Evolutionary conservation across 495 filamentous ascomycete genomes (phyloP).

Genomic region (Echria macrotheca): DNA sequence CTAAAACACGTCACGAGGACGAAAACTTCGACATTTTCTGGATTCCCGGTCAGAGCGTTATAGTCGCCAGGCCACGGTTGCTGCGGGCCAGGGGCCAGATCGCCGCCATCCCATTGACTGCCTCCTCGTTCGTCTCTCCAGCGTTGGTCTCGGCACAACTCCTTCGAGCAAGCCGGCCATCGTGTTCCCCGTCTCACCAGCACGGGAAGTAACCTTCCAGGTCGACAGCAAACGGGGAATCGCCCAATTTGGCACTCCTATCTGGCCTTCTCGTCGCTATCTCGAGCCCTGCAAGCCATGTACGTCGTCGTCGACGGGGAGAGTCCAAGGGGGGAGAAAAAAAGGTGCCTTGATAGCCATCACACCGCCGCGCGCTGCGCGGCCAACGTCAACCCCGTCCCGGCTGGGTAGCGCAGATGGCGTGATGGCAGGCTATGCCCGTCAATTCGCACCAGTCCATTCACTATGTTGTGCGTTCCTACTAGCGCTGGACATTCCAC

Average conservation of each 20-base stretch:
- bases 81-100: slow-evolving; percentile 8
- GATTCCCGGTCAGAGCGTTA: slow-evolving; percentile 13
- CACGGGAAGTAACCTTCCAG: background rate
- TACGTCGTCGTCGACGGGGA: background rate
- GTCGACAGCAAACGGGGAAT: background rate
- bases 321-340: background rate
- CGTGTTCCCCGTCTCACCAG: background rate
- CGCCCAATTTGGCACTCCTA: background rate
- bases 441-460: background rate
- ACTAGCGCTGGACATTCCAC: background rate
- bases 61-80: slow-evolving; percentile 7
- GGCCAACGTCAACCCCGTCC: too few species aligned
- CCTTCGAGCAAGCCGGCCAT: slow-evolving; percentile 23
- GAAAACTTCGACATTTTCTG: slow-evolving; percentile 15
- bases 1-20: slow-evolving; percentile 25
- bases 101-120: background rate
- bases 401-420: slow-evolving; percentile 6
- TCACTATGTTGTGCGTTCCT: too few species aligned
- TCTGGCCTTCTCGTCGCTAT: background rate
- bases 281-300: background rate
- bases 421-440: slow-evolving; percentile 5
- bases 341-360: slow-evolving; percentile 2
- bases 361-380: slow-evolving; percentile 6
- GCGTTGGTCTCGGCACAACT: slow-evolving; percentile 20
- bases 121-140: background rate